phyloP scores from a whole-genome alignment of 2,329 filamentous ascomycete species.

The Fusarium transvaalense region DNA sequence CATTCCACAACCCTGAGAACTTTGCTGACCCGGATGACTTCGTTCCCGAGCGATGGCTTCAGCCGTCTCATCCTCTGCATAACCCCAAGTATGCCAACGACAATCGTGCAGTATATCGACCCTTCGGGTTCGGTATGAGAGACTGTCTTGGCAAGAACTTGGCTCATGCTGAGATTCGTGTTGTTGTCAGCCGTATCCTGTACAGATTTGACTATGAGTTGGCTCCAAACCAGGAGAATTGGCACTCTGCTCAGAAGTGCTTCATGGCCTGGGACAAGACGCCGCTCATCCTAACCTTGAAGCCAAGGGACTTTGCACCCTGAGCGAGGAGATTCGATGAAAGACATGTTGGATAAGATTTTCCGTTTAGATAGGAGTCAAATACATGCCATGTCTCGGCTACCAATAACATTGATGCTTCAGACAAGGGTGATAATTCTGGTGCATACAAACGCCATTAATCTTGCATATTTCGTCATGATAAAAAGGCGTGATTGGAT shows the following conservation, averaged over 20 bases:
- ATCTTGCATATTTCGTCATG: too few relatives aligned
- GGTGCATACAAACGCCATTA: too few relatives aligned
- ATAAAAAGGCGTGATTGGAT: too few relatives aligned
- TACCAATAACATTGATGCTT: too few relatives aligned
- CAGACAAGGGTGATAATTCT: too few relatives aligned
- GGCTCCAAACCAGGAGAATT: background rate
- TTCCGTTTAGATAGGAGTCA: background rate
- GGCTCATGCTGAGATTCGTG: background rate
- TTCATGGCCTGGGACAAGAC: conserved; percentile 1
- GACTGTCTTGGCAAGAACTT: background rate
- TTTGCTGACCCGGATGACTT: background rate
- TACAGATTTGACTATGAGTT: background rate
- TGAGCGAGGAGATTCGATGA: background rate
- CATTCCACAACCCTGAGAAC: background rate
- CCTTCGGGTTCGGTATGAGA: background rate
- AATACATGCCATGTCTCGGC: too few relatives aligned
- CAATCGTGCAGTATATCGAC: background rate
- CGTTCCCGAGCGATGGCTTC: background rate
- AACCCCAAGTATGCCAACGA: background rate
- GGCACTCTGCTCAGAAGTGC: background rate
- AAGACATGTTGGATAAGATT: too few relatives aligned
- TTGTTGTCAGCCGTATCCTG: background rate
- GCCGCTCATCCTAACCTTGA: background rate
- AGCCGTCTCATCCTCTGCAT: background rate
- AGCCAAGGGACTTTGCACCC: background rate